These are phyloP conservation scores for Chlamydomonas asymmetrica DNA, from an alignment of 139 green algal species.

Conservation along the genomic window DNA sequence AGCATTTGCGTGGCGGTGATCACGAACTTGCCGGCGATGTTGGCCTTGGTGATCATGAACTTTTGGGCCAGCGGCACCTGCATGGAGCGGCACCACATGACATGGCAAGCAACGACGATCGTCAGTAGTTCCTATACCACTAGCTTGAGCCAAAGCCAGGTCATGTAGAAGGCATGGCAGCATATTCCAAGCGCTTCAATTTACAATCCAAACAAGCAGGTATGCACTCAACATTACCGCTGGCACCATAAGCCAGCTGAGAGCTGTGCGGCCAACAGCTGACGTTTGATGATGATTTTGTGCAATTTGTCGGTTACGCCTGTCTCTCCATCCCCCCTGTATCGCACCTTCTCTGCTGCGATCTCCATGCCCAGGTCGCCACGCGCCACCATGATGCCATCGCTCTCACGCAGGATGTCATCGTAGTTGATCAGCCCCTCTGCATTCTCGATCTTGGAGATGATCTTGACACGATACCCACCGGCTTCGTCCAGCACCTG, in stretches of 20 bases:
- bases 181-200: neutral
- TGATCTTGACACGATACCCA: slow-evolving; percentile 57
- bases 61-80: slow-evolving; percentile 62
- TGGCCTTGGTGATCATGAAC: slow-evolving; percentile 69
- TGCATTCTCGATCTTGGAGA: slow-evolving; percentile 64
- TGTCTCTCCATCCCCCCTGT: neutral
- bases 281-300: too few relatives aligned
- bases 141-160: neutral
- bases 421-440: slow-evolving; percentile 47
- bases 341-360: slow-evolving; percentile 52
- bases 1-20: slow-evolving; percentile 52
- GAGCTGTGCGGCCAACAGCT: too few relatives aligned
- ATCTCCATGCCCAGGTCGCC: slow-evolving; percentile 72
- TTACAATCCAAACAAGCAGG: neutral
- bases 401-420: slow-evolving; percentile 62
- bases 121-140: neutral
- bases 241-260: too few relatives aligned
- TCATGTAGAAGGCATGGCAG: neutral
- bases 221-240: too few relatives aligned
- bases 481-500: slow-evolving; percentile 59
- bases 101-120: too few relatives aligned
- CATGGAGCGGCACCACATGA: neutral
- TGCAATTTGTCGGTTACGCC: too few relatives aligned
- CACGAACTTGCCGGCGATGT: slow-evolving; percentile 63
- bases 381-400: slow-evolving; percentile 71